These are phyloP conservation scores for Xylariaceae sp. DNA, from an alignment of 2,329 filamentous ascomycete genomes.

Conservation along the genomic window DNA sequence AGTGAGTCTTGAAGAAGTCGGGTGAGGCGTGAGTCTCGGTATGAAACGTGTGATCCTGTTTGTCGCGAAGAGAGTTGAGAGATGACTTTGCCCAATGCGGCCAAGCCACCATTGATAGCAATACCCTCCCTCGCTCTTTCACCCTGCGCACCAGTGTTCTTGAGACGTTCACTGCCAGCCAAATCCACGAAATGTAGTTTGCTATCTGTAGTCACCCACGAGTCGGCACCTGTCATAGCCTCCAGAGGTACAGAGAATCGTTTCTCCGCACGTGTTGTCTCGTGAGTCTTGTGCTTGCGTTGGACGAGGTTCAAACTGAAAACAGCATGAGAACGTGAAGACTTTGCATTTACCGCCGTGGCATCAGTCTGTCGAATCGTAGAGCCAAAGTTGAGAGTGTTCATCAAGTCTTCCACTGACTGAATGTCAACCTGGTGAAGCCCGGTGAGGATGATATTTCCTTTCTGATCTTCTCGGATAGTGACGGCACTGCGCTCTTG, in stretches of 20 bases:
- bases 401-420: conserved; percentile 85
- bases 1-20: conserved; percentile 93
- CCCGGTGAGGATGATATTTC: conserved; percentile 89
- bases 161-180: conserved; percentile 91
- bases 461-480: conserved; percentile 91
- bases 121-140: conserved; percentile 95
- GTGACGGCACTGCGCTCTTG: conserved; percentile 75
- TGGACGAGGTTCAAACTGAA: conserved; percentile 94
- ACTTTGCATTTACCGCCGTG: conserved; percentile 95
- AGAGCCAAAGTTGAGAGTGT: conserved; percentile 86
- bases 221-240: conserved; percentile 61
- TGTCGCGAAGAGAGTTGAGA: conserved; percentile 92
- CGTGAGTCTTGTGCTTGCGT: conserved; percentile 60
- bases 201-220: conserved; percentile 85
- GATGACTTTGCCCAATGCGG: conserved; percentile 94
- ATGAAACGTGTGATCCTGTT: conserved; percentile 86
- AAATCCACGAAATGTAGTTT: conserved; percentile 98
- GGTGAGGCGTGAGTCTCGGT: conserved; percentile 95
- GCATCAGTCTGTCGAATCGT: conserved; percentile 94
- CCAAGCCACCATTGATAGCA: conserved; percentile 94
- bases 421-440: conserved; percentile 84
- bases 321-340: conserved; percentile 93
- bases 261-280: conserved; percentile 65
- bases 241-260: conserved; percentile 84
- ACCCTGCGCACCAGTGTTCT: conserved; percentile 94